A percentile compares a stretch with the other conserved stretches of the same genome.
Evolutionary conservation across 139 green algal species (phyloP).

Genomic region (Coccomyxa sp.): DNA sequence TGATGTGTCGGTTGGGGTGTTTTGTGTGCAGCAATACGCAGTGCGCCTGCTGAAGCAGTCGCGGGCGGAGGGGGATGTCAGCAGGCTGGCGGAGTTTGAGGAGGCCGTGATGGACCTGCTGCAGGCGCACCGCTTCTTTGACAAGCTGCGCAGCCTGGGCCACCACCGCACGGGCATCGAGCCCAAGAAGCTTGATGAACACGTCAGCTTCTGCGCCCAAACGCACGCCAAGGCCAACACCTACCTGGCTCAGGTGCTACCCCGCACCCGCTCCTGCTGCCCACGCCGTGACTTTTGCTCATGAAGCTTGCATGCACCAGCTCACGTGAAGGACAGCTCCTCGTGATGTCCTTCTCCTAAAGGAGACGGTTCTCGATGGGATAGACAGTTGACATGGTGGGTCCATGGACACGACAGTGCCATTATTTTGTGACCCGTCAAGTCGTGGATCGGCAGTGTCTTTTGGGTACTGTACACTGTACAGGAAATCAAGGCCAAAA

Average conservation of each 20-base stretch:
- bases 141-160: constrained; percentile 12
- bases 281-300: background rate
- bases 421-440: too few species aligned
- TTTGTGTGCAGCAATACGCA: constrained; percentile 60
- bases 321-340: too few species aligned
- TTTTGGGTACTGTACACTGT: too few species aligned
- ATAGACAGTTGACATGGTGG: too few species aligned
- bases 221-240: constrained; percentile 20
- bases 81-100: constrained; percentile 36
- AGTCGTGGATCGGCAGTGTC: too few species aligned
- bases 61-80: constrained; percentile 31
- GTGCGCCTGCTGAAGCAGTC: constrained; percentile 56
- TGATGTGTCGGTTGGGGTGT: too few species aligned
- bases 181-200: constrained; percentile 39
- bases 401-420: too few species aligned
- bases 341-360: too few species aligned
- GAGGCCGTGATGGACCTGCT: constrained; percentile 38
- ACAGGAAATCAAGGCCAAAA: too few species aligned
- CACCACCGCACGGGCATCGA: constrained; percentile 36
- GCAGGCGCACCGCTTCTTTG: constrained; percentile 30
- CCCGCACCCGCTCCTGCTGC: constrained; percentile 40
- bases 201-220: constrained; percentile 58
- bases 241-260: constrained; percentile 1
- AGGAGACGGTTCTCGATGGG: too few species aligned
- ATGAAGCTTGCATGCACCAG: background rate